A percentile compares a stretch with the other conserved stretches of the same genome.
phyloP scores from a whole-genome alignment of 768 basidiomycete genomes.

The Suillus placidus region DNA sequence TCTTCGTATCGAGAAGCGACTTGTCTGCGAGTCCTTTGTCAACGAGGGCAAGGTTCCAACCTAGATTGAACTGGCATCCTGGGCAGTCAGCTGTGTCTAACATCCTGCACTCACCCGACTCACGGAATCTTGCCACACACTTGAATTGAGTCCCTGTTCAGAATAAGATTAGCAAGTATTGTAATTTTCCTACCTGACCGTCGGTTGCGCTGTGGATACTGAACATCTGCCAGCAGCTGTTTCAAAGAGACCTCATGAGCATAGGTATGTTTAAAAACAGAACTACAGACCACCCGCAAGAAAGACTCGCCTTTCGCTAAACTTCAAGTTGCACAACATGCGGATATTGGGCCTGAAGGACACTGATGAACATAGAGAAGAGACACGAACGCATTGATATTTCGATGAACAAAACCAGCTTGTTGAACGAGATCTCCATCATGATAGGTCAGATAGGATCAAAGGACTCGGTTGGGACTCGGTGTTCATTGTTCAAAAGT shows the following conservation, averaged over 20 bases:
- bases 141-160: slow-evolving; percentile 24
- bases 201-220: slow-evolving; percentile 18
- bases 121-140: slow-evolving; percentile 29
- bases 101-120: slow-evolving; percentile 18
- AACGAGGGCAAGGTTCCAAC: slow-evolving; percentile 31
- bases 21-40: slow-evolving; percentile 22
- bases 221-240: background rate
- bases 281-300: slow-evolving; percentile 19
- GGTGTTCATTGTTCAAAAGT: no score
- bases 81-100: background rate
- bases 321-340: slow-evolving; percentile 17
- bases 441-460: no score
- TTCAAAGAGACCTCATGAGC: background rate
- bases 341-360: slow-evolving; percentile 17
- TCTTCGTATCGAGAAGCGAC: slow-evolving; percentile 27
- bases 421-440: slow-evolving; percentile 30
- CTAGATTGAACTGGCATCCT: slow-evolving; percentile 20
- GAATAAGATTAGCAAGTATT: slow-evolving; percentile 10
- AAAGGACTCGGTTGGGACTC: no score
- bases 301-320: slow-evolving; percentile 19
- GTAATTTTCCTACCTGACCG: slow-evolving; percentile 14
- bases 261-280: background rate
- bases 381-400: slow-evolving; percentile 20
- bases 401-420: slow-evolving; percentile 25
- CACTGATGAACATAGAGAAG: background rate